Conservation (phyloP, 2,329 filamentous ascomycete species). For the Fusarium hostae region DNA sequence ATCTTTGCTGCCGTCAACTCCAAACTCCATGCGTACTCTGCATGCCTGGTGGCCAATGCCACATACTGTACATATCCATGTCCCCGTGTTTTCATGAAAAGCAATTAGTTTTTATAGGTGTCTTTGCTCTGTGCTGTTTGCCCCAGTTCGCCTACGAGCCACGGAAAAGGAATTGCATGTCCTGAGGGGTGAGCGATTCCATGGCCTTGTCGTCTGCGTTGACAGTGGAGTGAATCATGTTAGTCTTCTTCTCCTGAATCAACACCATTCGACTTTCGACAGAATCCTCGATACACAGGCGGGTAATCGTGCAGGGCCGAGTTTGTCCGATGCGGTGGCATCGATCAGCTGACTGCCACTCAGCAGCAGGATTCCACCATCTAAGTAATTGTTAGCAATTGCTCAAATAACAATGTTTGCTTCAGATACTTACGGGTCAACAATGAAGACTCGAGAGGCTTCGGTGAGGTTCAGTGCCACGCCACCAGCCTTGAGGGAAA, state of each 20-base stretch:
- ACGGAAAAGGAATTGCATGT: constrained; percentile 96
- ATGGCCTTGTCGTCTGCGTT: constrained; percentile 91
- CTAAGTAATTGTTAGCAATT: constrained; percentile 57
- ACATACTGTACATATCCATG: constrained; percentile 11
- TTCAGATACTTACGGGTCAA: constrained; percentile 80
- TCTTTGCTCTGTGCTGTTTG: background rate
- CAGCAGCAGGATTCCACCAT: constrained; percentile 99
- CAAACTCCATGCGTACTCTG: constrained; percentile 14
- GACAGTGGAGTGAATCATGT: constrained; percentile 97
- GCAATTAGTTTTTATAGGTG: background rate
- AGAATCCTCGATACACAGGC: constrained; percentile 95
- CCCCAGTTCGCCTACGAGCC: constrained; percentile 58
- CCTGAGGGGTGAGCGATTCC: constrained; percentile 88
- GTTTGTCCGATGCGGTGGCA: constrained; percentile 96
- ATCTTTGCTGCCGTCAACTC: constrained; percentile 2
- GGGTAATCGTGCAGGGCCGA: constrained; percentile 91
- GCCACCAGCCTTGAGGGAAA: constrained; percentile 94
- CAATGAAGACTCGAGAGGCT: constrained; percentile 92
- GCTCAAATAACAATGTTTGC: background rate
- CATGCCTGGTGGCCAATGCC: background rate
- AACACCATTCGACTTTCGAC: constrained; percentile 96
- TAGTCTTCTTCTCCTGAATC: constrained; percentile 98
- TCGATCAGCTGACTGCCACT: constrained; percentile 97
- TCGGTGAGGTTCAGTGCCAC: constrained; percentile 96
- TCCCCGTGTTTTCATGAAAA: background rate